Evolutionary conservation across 179 eudicot species (phyloP), one percentile per base, ranked within the genome.

Genomic region (Silene noctiflora): DNA sequence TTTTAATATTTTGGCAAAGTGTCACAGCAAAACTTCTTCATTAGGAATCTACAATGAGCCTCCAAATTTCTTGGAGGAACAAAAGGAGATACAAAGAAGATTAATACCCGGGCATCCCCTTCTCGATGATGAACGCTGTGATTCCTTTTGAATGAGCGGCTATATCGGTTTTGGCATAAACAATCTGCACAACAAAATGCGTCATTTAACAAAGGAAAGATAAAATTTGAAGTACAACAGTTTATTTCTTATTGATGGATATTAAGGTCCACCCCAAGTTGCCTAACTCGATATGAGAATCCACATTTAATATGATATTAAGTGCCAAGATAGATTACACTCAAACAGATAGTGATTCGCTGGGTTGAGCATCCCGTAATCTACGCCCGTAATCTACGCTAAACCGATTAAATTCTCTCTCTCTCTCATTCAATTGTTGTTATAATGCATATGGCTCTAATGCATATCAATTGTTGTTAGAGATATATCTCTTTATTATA

Each of bases 91-190:
- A 2, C 16, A 44, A 1, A 72, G 42, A 22, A 48, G 17, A 64
- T 51, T 71, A 44, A 25, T 93, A 96, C 99, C 99, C 98, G 27
- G 91, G 89, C 94, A 91, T 90, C 78, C 90, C 98, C 78, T 93
- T 93, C 87, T 96, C 99, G 24, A 96, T 90, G 82, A 96, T 89
- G 85, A 96, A 96, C 35, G 98, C 97, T 64, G 99, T 96, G 74
- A 96, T 96, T 83, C 99, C 99, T 84, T 91, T 96, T 51, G 99
- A 87, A 60, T 79, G 85, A 66, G 97, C 89, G 65, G 85, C 83
- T 61, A 81, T 51, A 72, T 93, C 91, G 25, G 98, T 96, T 88
- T 96, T 96, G 62, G 98, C 97, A 82, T 96, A 96, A 73, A 96
- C 92, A 78, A 93, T 85, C 99, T 96, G 89, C 65, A 14, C 74